A percentile compares a stretch with the other conserved stretches of the same genome.
Conservation (phyloP, 2,329 filamentous ascomycete species). For the Cladophialophora psammophila region DNA sequence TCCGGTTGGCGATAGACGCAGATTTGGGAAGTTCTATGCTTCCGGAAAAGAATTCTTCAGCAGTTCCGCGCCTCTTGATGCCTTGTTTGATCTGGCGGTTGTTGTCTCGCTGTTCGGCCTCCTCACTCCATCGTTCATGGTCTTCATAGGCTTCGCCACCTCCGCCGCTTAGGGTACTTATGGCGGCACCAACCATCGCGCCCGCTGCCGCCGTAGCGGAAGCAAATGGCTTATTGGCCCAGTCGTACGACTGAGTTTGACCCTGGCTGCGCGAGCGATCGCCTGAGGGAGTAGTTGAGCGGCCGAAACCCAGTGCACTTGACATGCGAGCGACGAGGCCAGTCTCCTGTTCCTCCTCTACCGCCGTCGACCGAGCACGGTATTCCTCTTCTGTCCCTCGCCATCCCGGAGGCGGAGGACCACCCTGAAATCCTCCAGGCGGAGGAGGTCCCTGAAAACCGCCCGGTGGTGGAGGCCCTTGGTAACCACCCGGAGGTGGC, state of each 20-base stretch:
- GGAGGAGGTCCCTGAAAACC: slow-evolving; percentile 30
- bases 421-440: slow-evolving; percentile 41
- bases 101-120: slow-evolving; percentile 72
- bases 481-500: slow-evolving; percentile 42
- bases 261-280: slow-evolving; percentile 45
- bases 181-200: slow-evolving; percentile 79
- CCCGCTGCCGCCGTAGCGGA: slow-evolving; percentile 84
- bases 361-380: slow-evolving; percentile 44
- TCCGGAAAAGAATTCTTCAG: slow-evolving; percentile 43
- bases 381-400: slow-evolving; percentile 45
- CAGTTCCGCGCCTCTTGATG: slow-evolving; percentile 43
- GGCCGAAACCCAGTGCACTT: slow-evolving; percentile 65
- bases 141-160: slow-evolving; percentile 81
- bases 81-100: slow-evolving; percentile 42
- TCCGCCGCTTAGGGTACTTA: slow-evolving; percentile 84
- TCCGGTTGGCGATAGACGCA: slow-evolving; percentile 40
- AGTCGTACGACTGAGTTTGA: slow-evolving; percentile 88
- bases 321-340: slow-evolving; percentile 79
- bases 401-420: slow-evolving; percentile 41
- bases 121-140: slow-evolving; percentile 90
- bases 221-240: slow-evolving; percentile 79
- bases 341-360: slow-evolving; percentile 54
- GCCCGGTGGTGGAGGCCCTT: slow-evolving; percentile 41
- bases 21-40: slow-evolving; percentile 32
- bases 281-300: slow-evolving; percentile 73